Percentiles rank a stretch among this genome's conserved stretches.
Evolutionary conservation across 78 protist species (phyloP).

Genomic region (Dictyostelium purpureum): DNA sequence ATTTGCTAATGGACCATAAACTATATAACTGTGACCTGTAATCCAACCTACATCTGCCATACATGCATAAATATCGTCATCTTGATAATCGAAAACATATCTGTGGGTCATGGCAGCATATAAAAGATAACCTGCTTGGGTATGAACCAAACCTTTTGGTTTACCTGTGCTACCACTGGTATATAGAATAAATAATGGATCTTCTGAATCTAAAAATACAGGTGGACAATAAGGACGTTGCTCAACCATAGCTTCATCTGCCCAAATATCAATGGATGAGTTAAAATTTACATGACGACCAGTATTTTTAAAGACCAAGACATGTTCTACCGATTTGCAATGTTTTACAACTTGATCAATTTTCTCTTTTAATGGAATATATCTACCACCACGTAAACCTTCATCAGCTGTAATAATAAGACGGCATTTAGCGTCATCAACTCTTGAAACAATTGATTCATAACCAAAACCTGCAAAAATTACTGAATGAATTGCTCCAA

Average conservation of each 20-base stretch:
- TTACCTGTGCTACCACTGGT: constrained; percentile 97
- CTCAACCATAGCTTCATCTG: constrained; percentile 59
- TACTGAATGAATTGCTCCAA: constrained; percentile 94
- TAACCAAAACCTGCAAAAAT: constrained; percentile 88
- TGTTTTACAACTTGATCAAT: constrained; percentile 73
- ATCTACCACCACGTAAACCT: constrained; percentile 81
- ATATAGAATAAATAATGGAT: constrained; percentile 96
- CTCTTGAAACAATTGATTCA: constrained; percentile 78
- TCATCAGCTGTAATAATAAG: constrained; percentile 90
- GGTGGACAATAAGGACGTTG: constrained; percentile 79
- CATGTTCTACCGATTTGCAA: constrained; percentile 37
- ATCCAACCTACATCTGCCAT: constrained; percentile 98
- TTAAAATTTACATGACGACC: constrained; percentile 1
- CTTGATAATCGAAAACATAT: constrained; percentile 93
- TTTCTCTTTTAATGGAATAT: constrained; percentile 75
- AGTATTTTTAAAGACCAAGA: constrained; percentile 44
- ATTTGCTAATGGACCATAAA: constrained; percentile 97
- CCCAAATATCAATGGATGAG: constrained; percentile 48
- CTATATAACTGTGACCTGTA: constrained; percentile 98
- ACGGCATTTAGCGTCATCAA: constrained; percentile 82
- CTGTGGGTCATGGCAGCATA: constrained; percentile 86
- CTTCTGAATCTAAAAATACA: constrained; percentile 90
- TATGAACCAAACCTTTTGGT: constrained; percentile 97
- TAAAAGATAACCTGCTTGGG: constrained; percentile 93
- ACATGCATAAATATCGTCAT: constrained; percentile 95